phyloP scores from a whole-genome alignment of 768 basidiomycete species.

The Daedaleopsis sinensis region DNA sequence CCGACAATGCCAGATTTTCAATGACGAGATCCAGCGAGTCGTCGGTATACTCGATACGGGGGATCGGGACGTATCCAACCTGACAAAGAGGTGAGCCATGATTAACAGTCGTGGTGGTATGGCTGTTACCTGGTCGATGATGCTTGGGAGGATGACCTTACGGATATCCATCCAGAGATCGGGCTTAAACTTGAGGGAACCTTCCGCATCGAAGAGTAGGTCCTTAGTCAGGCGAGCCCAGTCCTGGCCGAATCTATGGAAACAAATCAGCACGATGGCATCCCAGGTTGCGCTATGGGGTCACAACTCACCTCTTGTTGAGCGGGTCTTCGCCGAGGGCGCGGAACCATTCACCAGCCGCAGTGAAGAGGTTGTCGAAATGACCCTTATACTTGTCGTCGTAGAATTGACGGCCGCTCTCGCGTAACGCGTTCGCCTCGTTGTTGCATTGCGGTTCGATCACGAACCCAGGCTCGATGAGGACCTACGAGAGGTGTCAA shows the following conservation, averaged over 20 bases:
- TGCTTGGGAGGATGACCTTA: conserved; percentile 74
- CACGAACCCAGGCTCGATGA: conserved; percentile 85
- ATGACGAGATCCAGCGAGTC: conserved; percentile 85
- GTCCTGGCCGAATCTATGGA: conserved; percentile 67
- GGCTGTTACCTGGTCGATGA: conserved; percentile 68
- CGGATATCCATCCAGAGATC: conserved; percentile 89
- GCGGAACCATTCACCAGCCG: conserved; percentile 76
- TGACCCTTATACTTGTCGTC: conserved; percentile 73
- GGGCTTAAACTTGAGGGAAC: conserved; percentile 85
- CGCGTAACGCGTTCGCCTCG: conserved; percentile 64
- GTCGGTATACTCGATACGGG: conserved; percentile 92
- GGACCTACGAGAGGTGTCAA: conserved; percentile 41
- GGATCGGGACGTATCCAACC: conserved; percentile 86
- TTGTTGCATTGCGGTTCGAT: conserved; percentile 75
- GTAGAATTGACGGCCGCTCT: conserved; percentile 79
- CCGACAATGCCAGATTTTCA: conserved; percentile 89
- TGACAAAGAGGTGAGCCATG: conserved; percentile 25
- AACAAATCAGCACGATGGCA: not conserved
- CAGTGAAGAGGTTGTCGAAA: conserved; percentile 79
- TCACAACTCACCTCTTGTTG: conserved; percentile 53
- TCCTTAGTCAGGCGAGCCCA: conserved; percentile 82
- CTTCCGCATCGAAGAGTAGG: conserved; percentile 80
- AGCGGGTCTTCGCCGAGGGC: conserved; percentile 85
- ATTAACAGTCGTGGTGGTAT: not conserved
- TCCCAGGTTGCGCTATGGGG: not conserved